Conservation (phyloP, 2,329 filamentous ascomycete species). For the Claviceps cyperi region DNA sequence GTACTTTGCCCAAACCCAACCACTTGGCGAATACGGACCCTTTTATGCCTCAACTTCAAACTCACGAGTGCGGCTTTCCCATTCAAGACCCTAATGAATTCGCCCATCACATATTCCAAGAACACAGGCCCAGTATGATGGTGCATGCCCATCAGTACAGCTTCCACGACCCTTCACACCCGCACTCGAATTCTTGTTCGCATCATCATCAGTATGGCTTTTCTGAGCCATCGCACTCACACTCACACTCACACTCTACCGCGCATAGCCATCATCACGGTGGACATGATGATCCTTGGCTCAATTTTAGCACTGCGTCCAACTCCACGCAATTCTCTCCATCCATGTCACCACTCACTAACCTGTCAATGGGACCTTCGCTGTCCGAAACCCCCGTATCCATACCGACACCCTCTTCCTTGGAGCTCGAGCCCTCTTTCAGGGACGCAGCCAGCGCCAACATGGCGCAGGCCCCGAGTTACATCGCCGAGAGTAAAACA, state of each 20-base stretch:
- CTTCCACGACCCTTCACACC: background rate
- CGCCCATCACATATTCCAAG: conserved; percentile 16
- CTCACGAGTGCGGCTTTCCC: conserved; percentile 15
- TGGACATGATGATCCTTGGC: conserved; percentile 1
- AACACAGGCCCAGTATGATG: conserved; percentile 11
- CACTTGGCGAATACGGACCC: conserved; percentile 7
- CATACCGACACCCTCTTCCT: conserved; percentile 10
- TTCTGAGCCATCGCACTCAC: background rate
- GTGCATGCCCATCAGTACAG: conserved; percentile 6
- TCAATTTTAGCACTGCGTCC: background rate
- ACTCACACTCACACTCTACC: background rate
- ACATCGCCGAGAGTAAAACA: conserved; percentile 4
- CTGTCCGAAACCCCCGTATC: conserved; percentile 10
- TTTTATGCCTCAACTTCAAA: conserved; percentile 8
- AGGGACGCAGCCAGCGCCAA: background rate
- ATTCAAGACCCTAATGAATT: conserved; percentile 14
- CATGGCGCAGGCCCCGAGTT: background rate
- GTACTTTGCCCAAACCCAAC: conserved; percentile 14
- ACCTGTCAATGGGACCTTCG: conserved; percentile 11
- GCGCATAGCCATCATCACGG: conserved; percentile 2
- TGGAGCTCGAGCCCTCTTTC: conserved; percentile 11
- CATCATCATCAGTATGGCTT: conserved; percentile 3
- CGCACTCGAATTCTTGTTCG: background rate
- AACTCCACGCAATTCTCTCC: conserved; percentile 10
- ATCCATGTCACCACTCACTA: conserved; percentile 12